These are phyloP conservation scores for Phyllosticta ampelicida DNA, from an alignment of 2,329 filamentous ascomycete genomes.

Conservation along the genomic window DNA sequence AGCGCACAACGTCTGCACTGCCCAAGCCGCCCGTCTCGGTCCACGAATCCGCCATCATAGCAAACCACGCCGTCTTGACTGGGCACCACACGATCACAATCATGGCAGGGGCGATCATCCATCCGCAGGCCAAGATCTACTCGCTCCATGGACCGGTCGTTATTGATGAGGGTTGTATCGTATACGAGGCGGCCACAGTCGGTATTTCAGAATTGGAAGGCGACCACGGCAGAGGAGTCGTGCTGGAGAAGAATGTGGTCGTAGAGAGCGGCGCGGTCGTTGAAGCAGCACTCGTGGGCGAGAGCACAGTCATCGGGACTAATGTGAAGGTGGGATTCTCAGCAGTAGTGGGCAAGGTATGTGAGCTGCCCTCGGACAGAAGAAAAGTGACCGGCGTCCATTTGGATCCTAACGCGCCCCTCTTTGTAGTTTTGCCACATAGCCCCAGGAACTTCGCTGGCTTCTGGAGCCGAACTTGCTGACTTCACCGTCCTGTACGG, in stretches of 20 bases:
- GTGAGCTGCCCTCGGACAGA: background rate
- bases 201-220: conserved; percentile 18
- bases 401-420: background rate
- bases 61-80: conserved; percentile 39
- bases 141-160: conserved; percentile 32
- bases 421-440: conserved; percentile 34
- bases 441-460: conserved; percentile 25
- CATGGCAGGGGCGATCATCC: conserved; percentile 67
- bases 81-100: conserved; percentile 73
- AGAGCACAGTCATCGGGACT: conserved; percentile 24
- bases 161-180: conserved; percentile 50
- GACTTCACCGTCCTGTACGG: conserved; percentile 38
- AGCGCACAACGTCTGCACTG: conserved; percentile 25
- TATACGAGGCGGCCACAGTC: conserved; percentile 54
- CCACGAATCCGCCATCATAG: conserved; percentile 38
- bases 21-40: conserved; percentile 30
- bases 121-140: conserved; percentile 57
- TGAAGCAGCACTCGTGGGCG: conserved; percentile 27
- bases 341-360: conserved; percentile 32
- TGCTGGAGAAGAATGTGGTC: conserved; percentile 32
- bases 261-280: conserved; percentile 35
- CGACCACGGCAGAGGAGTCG: conserved; percentile 18
- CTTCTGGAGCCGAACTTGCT: conserved; percentile 27
- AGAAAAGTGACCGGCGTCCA: background rate
- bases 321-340: conserved; percentile 24